Evolutionary conservation across 108 stramenopile species (phyloP), one percentile per base, ranked within the genome.

Genomic region (Fistulifera pelliculosa): DNA sequence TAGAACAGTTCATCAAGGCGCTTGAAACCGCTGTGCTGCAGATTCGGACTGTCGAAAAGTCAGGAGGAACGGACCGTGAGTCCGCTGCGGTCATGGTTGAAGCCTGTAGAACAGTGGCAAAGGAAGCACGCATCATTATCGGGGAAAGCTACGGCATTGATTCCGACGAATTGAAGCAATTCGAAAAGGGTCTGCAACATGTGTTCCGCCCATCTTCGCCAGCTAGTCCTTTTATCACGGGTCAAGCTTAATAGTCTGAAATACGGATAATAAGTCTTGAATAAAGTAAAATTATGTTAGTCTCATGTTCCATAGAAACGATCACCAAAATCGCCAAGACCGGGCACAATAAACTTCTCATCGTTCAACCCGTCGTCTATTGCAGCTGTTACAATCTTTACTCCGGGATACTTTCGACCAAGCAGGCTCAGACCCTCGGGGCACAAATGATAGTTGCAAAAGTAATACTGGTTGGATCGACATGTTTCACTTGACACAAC

Each of bases 241-340:
- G 79, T n/a, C 21, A 45, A 19, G 44, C 21, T 8, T 45, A 11
- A 45, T 8, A 45, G 19, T 19, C 7, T 21, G 19, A 21, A 19
- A 45, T 6, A 11, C 44, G 11, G 19, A 45, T 21, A 45, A 17
- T 45, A 21, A 35, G 56, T 51, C 7, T 22, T 22, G 5, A 51
- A 35, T 6, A 35, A 35, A 35, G 3, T 35, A 35, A 6, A 35
- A 8, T 35, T 35, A 35, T 35, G 6, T 35, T 35, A 6, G 31
- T 8, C 8, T 35, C 31, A 64, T 13, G 96, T 89, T 48, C 93
- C 90, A 70, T 81, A 95, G 60, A 80, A 97, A 47, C 98, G 73
- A 61, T 99, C 98, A 0, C 98, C 98, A 67, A 86, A 99, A 74
- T 96, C 96, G 2, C 99, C 99, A 13, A 99, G 60, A 1, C 99